A percentile compares a stretch with the other conserved stretches of the same genome.
Evolutionary conservation across 768 basidiomycete species (phyloP).

Genomic region (Mycena vulgaris): DNA sequence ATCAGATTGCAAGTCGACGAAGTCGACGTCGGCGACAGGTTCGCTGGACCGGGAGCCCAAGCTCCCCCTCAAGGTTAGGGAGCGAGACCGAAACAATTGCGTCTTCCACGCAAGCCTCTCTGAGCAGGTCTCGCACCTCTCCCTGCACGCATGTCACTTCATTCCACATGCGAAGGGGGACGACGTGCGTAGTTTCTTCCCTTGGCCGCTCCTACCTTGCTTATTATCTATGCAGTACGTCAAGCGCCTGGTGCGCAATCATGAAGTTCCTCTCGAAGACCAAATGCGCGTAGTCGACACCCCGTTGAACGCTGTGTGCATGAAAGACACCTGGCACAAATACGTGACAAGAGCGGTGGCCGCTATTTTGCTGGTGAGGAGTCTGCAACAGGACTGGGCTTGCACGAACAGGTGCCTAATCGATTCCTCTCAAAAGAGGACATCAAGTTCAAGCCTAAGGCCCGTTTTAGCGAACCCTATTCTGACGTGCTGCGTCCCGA

Average conservation of each 20-base stretch:
- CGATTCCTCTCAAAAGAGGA: slow-evolving; percentile 15
- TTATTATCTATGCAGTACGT: slow-evolving; percentile 12
- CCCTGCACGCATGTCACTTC: not conserved
- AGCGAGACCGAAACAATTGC: no score
- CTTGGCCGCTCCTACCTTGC: slow-evolving; percentile 1
- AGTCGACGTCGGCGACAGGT: no score
- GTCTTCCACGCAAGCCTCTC: not conserved
- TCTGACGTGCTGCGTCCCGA: not conserved
- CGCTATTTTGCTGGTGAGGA: slow-evolving; percentile 6
- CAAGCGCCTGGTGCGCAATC: not conserved
- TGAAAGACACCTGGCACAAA: not conserved
- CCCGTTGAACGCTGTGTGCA: not conserved
- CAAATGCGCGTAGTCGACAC: not conserved
- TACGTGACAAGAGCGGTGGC: not conserved
- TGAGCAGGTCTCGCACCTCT: not conserved
- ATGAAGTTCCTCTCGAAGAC: slow-evolving; percentile 2
- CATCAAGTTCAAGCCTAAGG: not conserved
- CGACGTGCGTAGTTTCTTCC: slow-evolving; percentile 4
- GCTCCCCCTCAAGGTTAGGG: no score
- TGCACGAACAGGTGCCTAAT: slow-evolving; percentile 11
- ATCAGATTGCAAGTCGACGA: no score
- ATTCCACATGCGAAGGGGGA: not conserved
- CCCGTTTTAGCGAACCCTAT: slow-evolving; percentile 2
- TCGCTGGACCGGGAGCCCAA: no score
- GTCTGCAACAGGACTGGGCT: slow-evolving; percentile 14